Evolutionary conservation across 2,329 filamentous ascomycete genomes (phyloP).

Genomic region (Ophiocordyceps camponoti-floridani): DNA sequence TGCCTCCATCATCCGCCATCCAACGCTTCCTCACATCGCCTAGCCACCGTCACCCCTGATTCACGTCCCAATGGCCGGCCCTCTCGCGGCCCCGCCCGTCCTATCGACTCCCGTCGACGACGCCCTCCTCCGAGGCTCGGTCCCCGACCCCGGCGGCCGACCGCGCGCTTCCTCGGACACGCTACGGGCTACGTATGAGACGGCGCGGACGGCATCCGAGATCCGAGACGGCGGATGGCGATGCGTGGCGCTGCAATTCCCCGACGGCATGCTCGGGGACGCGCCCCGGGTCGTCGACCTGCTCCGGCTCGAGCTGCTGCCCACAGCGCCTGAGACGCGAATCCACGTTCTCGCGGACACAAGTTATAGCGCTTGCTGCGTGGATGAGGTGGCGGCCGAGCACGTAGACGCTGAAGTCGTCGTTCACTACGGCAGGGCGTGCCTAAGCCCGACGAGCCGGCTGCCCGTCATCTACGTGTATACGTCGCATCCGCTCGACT

Average conservation of each 20-base stretch:
- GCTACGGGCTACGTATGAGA: conserved; percentile 65
- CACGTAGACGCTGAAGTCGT: conserved; percentile 82
- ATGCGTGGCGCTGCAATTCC: conserved; percentile 83
- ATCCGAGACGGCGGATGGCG: conserved; percentile 55
- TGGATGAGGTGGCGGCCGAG: conserved; percentile 91
- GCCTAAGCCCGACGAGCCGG: conserved; percentile 73
- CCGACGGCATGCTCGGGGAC: conserved; percentile 80
- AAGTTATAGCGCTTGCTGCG: conserved; percentile 91
- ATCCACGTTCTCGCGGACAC: conserved; percentile 87
- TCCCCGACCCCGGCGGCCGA: conserved; percentile 13
- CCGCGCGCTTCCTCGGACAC: conserved; percentile 41
- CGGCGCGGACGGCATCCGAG: conserved; percentile 59
- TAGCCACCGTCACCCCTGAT: too few species aligned
- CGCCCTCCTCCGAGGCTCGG: conserved; percentile 30
- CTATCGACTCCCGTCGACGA: conserved; percentile 47
- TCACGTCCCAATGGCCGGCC: conserved; percentile 19
- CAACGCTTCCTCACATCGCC: background rate
- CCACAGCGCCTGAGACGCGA: conserved; percentile 7
- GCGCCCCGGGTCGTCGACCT: conserved; percentile 61
- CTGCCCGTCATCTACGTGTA: conserved; percentile 85
- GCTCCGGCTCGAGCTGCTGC: conserved; percentile 11
- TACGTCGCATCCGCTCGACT: conserved; percentile 52
- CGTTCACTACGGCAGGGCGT: conserved; percentile 85
- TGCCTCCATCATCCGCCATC: background rate
- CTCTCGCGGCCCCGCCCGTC: conserved; percentile 35